A percentile compares a stretch with the other conserved stretches of the same genome.
Evolutionary conservation across 1,284 basidiomycete species (phyloP).

Genomic region (Meripilus lineatus): DNA sequence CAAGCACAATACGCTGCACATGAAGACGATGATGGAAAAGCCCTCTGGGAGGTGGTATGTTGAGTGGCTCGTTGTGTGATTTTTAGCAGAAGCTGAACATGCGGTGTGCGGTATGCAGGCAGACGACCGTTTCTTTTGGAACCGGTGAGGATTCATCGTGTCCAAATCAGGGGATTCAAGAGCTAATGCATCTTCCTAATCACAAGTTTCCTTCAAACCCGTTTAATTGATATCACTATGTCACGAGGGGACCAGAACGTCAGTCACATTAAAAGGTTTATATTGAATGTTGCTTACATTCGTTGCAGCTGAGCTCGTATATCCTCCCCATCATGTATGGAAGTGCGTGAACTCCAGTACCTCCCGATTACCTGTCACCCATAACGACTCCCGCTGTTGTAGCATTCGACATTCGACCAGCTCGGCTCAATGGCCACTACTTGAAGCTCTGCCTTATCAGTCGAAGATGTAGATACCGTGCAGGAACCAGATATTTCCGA

Average conservation of each 20-base stretch:
- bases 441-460: constrained; percentile 89
- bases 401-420: constrained; percentile 87
- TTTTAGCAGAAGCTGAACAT: not conserved
- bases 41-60: constrained; percentile 70
- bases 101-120: constrained; percentile 46
- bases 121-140: constrained; percentile 99
- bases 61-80: not conserved
- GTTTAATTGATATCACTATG: constrained; percentile 60
- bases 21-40: constrained; percentile 46
- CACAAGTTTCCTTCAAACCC: constrained; percentile 63
- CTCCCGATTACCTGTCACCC: constrained; percentile 11
- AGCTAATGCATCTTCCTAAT: constrained; percentile 5
- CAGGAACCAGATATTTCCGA: constrained; percentile 96
- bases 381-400: constrained; percentile 9
- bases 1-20: constrained; percentile 75
- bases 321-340: constrained; percentile 92
- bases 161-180: not conserved
- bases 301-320: constrained; percentile 69
- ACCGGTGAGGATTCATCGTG: constrained; percentile 54
- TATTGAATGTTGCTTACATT: constrained; percentile 9
- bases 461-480: constrained; percentile 88
- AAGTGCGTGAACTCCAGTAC: constrained; percentile 50
- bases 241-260: constrained; percentile 56
- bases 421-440: constrained; percentile 74
- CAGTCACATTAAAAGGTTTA: constrained; percentile 22